Percentiles rank a stretch among this genome's conserved stretches.
These are phyloP conservation scores for Rhizomucor miehei DNA, from an alignment of 371 early-diverging fungal genomes.

Conservation along the genomic window DNA sequence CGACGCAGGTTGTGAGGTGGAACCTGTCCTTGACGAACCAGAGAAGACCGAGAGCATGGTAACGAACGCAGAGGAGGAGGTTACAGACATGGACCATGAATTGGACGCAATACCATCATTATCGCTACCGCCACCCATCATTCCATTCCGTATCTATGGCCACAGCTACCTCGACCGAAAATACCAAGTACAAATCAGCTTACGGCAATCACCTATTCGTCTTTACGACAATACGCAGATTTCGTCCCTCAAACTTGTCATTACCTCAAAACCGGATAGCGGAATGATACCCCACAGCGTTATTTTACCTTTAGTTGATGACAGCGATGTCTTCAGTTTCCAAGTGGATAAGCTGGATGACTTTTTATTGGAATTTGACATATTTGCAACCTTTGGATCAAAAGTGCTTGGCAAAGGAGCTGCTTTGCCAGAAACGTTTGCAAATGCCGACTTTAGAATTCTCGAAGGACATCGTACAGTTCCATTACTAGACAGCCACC, in stretches of 20 bases:
- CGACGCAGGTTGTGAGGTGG: conserved; percentile 52
- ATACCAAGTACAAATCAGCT: conserved; percentile 73
- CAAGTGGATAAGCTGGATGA: conserved; percentile 73
- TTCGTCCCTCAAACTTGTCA: conserved; percentile 58
- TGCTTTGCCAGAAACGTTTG: conserved; percentile 72
- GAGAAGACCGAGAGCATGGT: background rate
- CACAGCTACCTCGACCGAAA: conserved; percentile 92
- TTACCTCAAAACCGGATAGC: conserved; percentile 76
- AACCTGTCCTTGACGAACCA: conserved; percentile 14
- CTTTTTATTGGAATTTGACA: conserved; percentile 85
- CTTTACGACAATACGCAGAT: conserved; percentile 66
- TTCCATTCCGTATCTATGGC: conserved; percentile 95
- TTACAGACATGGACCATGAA: conserved; percentile 39
- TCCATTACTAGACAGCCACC: conserved; percentile 85
- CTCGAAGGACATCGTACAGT: conserved; percentile 46
- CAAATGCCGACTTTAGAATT: conserved; percentile 30
- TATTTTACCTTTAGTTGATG: conserved; percentile 85
- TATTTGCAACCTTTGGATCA: conserved; percentile 94
- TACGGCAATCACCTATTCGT: conserved; percentile 57
- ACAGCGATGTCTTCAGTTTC: conserved; percentile 77
- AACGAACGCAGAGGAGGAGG: conserved; percentile 16
- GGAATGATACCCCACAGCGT: conserved; percentile 89
- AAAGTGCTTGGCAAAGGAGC: conserved; percentile 89
- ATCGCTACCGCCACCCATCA: conserved; percentile 92
- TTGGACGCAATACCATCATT: conserved; percentile 82